Base-by-base conservation (phyloP, 495 filamentous ascomycete species). In the Aspergillus biplanus region DNA sequence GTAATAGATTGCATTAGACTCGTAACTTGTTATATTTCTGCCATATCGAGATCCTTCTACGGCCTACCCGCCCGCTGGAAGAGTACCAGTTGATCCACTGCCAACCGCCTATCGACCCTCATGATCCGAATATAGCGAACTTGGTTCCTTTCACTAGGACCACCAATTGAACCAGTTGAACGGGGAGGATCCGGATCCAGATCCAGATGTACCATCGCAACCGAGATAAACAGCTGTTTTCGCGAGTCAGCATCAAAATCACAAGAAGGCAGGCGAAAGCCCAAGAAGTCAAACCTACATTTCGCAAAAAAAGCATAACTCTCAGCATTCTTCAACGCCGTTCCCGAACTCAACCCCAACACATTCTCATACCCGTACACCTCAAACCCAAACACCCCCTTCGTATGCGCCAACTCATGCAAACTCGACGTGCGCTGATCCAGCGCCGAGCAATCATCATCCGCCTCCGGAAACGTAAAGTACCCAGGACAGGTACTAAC, bases 271-370 rank as follows among this genome's bases (percentile, higher is more conserved):
- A n/a, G n/a, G n/a, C n/a, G n/a, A n/a, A n/a, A n/a, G n/a, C n/a
- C n/a, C n/a, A n/a, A n/a, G n/a, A n/a, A n/a, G n/a, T n/a, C n/a
- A n/a, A n/a, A n/a, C 59, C 33, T 33, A 61, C 59, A 53, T 32
- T 61, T 61, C 37, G 59, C 32, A 12, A 61, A 61, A 13, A 61
- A 61, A 7, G 59, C 59, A 48, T 55, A 61, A 34, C 59, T 61
- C 59, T 61, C 59, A 2, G 59, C 49, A 61, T 61, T 61, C 27
- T 54, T 48, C 59, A 61, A 48, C 0, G 59, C 59, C 6, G 50
- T 46, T 49, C 47, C 34, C 34, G 34, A 4, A 34, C 21, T 52
- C 34, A 61, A 18, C 4, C 37, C 31, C 9, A 54, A n/a, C 15
- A 61, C 27, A 9, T 7, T 47, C 5, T 39, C 8, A 35, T 61